phyloP scores from a whole-genome alignment of 2,329 filamentous ascomycete genomes.

The Tothia fuscella region DNA sequence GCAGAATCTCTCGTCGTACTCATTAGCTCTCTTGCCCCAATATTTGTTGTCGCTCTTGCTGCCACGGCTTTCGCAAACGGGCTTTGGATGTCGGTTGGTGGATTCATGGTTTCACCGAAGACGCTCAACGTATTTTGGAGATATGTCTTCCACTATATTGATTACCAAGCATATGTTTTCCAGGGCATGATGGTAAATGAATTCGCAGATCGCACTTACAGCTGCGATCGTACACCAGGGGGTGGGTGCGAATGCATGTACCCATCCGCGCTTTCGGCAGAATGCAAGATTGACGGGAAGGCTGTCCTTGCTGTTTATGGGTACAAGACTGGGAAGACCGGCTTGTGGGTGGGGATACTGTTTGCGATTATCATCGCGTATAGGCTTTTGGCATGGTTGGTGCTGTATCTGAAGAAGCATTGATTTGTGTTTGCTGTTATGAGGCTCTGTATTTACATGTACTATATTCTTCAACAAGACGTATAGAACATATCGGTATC shows the following conservation, averaged over 20 bases:
- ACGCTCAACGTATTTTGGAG: conserved; percentile 74
- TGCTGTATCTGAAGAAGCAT: conserved; percentile 30
- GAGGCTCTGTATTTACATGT: no score
- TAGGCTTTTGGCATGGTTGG: conserved; percentile 54
- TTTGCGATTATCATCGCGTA: conserved; percentile 65
- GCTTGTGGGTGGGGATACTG: conserved; percentile 66
- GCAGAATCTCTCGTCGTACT: conserved; percentile 75
- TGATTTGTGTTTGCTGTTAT: no score
- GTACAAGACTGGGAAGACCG: conserved; percentile 50
- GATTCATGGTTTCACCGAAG: conserved; percentile 63
- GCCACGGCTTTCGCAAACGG: conserved; percentile 78
- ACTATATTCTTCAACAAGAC: no score
- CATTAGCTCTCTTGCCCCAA: conserved; percentile 58
- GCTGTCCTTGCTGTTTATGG: conserved; percentile 60
- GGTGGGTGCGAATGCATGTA: conserved; percentile 58
- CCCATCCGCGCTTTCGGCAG: conserved; percentile 43
- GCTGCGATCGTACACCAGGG: conserved; percentile 34
- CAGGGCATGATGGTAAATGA: conserved; percentile 92
- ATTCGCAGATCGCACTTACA: conserved; percentile 54
- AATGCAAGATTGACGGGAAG: conserved; percentile 60
- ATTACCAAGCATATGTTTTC: conserved; percentile 79
- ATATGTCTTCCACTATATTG: conserved; percentile 80
- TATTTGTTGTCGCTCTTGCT: conserved; percentile 69
- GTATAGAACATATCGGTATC: no score
- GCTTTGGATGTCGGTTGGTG: conserved; percentile 77